Percentiles rank a stretch among this genome's conserved stretches.
Conservation (phyloP, 2,329 filamentous ascomycete species). For the Penicillium hesseltinei region DNA sequence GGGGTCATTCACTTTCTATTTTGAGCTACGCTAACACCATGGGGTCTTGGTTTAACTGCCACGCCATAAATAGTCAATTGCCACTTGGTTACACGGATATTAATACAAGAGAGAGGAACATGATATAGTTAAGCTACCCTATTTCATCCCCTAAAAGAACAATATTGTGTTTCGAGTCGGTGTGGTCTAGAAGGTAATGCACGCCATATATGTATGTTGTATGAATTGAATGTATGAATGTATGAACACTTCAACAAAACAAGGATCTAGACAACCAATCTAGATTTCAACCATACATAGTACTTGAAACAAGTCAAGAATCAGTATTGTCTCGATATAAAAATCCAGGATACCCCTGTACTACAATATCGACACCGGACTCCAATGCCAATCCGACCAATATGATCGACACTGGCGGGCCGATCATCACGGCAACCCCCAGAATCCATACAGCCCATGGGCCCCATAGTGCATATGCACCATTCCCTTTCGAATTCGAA, state of each 20-base stretch:
- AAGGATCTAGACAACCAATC: not conserved
- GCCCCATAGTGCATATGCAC: not conserved
- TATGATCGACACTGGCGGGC: slow-evolving; percentile 5
- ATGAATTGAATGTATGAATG: too few relatives aligned
- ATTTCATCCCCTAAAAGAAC: not conserved
- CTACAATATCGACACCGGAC: too few relatives aligned
- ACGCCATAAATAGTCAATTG: not conserved
- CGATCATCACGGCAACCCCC: slow-evolving; percentile 1
- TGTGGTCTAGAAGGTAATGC: not conserved
- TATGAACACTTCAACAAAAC: not conserved
- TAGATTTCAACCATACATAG: not conserved
- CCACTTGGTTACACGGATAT: not conserved
- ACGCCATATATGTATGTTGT: too few relatives aligned
- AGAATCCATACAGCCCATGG: not conserved
- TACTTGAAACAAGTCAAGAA: not conserved
- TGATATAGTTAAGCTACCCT: too few relatives aligned
- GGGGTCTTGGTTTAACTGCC: not conserved
- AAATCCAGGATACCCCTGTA: not conserved
- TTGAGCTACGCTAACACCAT: not conserved
- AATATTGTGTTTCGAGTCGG: not conserved
- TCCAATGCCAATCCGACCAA: not conserved
- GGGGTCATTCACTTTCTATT: not conserved
- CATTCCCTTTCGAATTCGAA: not conserved
- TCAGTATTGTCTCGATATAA: not conserved
- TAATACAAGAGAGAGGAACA: too few relatives aligned